Percentiles rank a stretch among this genome's conserved stretches.
Conservation (phyloP, 78 protist genomes). For the Chrysochromulina tobinii region DNA sequence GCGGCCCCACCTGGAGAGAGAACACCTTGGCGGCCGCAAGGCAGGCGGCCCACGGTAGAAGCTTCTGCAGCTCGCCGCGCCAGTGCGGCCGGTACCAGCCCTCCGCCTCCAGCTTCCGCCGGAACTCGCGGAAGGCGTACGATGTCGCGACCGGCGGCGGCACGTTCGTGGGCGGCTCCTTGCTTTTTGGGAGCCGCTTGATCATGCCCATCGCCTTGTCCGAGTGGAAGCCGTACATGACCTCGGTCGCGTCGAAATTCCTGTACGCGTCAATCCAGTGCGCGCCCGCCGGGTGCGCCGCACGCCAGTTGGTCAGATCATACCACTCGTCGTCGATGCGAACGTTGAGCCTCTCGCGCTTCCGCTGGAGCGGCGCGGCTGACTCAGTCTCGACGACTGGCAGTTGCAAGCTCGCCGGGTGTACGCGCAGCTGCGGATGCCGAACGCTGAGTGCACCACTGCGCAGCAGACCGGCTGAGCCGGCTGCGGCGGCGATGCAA, state of each 20-base stretch:
- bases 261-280: neutral
- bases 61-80: neutral
- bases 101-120: neutral
- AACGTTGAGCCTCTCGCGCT: neutral
- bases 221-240: constrained; percentile 25
- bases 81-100: constrained; percentile 5
- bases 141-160: neutral
- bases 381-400: no score
- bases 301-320: constrained; percentile 31
- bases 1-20: neutral
- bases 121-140: neutral
- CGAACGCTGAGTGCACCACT: no score
- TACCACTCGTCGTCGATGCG: constrained; percentile 28
- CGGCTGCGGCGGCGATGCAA: no score
- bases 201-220: neutral
- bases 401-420: no score
- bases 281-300: constrained; percentile 21
- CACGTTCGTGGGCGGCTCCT: neutral
- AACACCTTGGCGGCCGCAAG: neutral
- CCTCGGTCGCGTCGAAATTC: constrained; percentile 22
- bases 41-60: neutral
- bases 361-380: no score
- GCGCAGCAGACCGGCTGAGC: no score
- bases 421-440: no score
- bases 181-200: neutral